Percentiles rank a stretch among this genome's conserved stretches.
These are phyloP conservation scores for Thraustochytrium striatum DNA, from an alignment of 352 stramenopile species.

Conservation along the genomic window DNA sequence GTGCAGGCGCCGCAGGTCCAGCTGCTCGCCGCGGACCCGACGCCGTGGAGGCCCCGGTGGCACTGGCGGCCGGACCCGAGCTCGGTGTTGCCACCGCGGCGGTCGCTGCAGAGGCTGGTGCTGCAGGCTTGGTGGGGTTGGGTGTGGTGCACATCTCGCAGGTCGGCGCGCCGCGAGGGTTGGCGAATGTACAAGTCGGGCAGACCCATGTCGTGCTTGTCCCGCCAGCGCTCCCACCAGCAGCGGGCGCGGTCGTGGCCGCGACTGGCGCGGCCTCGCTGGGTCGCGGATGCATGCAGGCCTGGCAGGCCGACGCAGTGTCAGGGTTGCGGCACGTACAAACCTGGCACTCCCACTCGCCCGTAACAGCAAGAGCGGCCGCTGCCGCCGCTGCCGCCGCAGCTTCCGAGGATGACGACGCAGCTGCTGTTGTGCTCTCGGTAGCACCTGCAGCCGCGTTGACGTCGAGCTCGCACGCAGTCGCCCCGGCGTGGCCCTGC, in stretches of 20 bases:
- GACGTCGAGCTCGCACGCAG: background rate
- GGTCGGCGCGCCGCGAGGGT: background rate
- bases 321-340: too few relatives aligned
- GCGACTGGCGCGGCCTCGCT: background rate
- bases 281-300: background rate
- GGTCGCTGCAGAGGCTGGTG: background rate
- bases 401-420: background rate
- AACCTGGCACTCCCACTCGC: background rate
- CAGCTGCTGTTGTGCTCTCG: background rate
- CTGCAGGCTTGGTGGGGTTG: background rate
- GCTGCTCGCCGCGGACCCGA: background rate
- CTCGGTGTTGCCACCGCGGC: background rate
- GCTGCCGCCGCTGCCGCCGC: background rate
- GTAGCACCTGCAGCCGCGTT: background rate
- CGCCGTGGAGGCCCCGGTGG: background rate
- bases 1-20: background rate
- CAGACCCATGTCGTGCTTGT: background rate
- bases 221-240: background rate
- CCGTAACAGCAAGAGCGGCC: background rate
- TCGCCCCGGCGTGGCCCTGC: background rate
- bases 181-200: slow-evolving; percentile 6
- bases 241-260: background rate
- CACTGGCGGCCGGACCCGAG: background rate
- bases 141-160: slow-evolving; percentile 4
- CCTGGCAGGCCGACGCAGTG: too few relatives aligned